A percentile compares a stretch with the other conserved stretches of the same genome.
These are phyloP conservation scores for Escallonia rubra DNA, from an alignment of 129 eudicot species.

Conservation along the genomic window DNA sequence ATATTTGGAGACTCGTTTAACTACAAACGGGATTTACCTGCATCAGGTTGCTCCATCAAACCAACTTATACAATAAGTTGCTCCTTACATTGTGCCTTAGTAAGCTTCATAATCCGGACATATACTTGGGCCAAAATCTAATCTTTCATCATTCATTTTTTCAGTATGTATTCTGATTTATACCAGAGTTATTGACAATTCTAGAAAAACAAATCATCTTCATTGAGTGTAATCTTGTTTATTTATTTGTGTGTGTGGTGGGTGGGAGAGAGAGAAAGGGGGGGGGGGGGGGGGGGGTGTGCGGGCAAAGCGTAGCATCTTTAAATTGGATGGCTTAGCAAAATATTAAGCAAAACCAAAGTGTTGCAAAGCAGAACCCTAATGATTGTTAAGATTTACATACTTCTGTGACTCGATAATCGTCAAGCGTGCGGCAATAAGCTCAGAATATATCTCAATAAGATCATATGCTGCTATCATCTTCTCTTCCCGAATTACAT, in stretches of 20 bases:
- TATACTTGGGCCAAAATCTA: no score
- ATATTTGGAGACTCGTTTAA: no score
- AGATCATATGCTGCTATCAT: conserved; percentile 50
- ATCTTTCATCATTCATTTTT: neutral
- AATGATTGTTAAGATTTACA: neutral
- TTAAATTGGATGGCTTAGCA: no score
- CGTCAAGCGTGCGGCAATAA: conserved; percentile 42
- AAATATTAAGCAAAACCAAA: neutral
- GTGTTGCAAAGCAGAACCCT: neutral
- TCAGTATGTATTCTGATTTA: neutral
- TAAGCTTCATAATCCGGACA: no score
- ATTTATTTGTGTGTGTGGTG: no score
- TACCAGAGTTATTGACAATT: neutral
- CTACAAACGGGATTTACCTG: no score
- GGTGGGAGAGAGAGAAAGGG: no score
- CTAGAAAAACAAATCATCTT: neutral
- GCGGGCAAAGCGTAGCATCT: neutral
- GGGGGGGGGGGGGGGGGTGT: neutral
- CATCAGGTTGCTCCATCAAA: neutral
- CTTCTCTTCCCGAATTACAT: conserved; percentile 56
- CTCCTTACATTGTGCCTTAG: no score
- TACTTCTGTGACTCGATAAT: conserved; percentile 57
- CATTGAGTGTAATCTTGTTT: neutral
- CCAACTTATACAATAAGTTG: neutral
- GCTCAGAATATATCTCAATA: conserved; percentile 48